These are phyloP conservation scores for Cytospora piceicola DNA, from an alignment of 2,329 filamentous ascomycete species.

Conservation along the genomic window DNA sequence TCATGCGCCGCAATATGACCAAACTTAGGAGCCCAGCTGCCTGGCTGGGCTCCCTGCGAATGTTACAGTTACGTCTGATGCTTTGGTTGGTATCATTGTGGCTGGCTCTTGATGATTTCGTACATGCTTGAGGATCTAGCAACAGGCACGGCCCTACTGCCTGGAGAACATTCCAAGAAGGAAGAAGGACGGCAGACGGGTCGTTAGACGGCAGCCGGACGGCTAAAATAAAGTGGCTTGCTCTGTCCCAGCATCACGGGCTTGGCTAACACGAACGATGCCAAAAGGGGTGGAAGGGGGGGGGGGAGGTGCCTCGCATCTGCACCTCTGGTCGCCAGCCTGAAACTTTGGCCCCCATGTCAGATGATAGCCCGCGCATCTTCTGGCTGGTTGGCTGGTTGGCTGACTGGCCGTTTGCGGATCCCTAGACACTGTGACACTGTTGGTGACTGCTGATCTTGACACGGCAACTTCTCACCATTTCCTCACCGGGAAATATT, in stretches of 20 bases:
- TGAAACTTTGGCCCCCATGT: slow-evolving; percentile 18
- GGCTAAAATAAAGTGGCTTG: background rate
- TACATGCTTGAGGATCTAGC: background rate
- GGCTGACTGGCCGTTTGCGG: too few relatives aligned
- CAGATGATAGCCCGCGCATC: slow-evolving; percentile 3
- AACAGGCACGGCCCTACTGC: background rate
- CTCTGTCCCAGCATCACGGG: background rate
- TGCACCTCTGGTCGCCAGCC: slow-evolving; percentile 15
- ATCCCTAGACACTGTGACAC: slow-evolving; percentile 1
- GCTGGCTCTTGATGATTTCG: background rate
- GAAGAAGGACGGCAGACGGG: background rate
- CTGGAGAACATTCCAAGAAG: background rate
- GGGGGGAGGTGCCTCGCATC: background rate
- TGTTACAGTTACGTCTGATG: background rate
- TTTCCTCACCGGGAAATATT: slow-evolving; percentile 4
- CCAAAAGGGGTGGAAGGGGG: background rate
- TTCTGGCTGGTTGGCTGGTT: background rate
- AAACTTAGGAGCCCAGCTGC: background rate
- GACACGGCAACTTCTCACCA: background rate
- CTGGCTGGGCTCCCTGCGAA: background rate
- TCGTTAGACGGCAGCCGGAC: too few relatives aligned
- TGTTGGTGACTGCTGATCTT: slow-evolving; percentile 5
- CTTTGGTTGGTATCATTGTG: background rate
- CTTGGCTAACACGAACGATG: background rate
- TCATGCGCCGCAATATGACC: background rate